Evolutionary conservation across 768 basidiomycete species (phyloP).

Genomic region (Russula griseocarnosa): DNA sequence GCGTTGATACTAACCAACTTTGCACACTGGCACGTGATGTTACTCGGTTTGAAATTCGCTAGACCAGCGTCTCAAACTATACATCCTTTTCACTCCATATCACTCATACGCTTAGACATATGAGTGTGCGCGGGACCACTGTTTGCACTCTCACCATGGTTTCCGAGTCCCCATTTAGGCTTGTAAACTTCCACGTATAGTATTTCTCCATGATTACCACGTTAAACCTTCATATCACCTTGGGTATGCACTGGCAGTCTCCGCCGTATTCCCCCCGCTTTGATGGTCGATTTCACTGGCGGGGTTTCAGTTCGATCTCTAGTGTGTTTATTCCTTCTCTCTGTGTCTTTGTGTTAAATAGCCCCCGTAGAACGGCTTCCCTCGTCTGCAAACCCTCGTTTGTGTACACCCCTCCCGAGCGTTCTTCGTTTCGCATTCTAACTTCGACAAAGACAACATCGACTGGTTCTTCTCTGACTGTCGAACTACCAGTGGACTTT

Average conservation of each 20-base stretch:
- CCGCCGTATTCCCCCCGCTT: conserved; percentile 10
- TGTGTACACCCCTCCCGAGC: not conserved
- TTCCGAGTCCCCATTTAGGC: not conserved
- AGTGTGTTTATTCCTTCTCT: not conserved
- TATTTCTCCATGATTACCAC: not conserved
- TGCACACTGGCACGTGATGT: not conserved
- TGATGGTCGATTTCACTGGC: not conserved
- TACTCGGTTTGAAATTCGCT: not conserved
- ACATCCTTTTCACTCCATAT: not conserved
- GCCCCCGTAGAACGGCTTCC: not conserved
- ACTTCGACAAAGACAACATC: not conserved
- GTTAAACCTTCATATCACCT: conserved; percentile 9
- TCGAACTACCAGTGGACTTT: too few relatives aligned
- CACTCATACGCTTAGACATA: not conserved
- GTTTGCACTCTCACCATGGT: not conserved
- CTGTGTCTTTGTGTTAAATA: conserved; percentile 9
- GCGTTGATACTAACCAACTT: not conserved
- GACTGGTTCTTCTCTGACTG: not conserved
- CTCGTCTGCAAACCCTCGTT: not conserved
- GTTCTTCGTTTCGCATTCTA: not conserved
- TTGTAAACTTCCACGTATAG: not conserved
- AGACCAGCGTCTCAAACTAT: not conserved
- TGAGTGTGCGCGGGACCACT: not conserved
- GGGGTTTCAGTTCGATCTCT: not conserved
- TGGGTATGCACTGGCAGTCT: not conserved